phyloP scores from a whole-genome alignment of 2,329 filamentous ascomycete species.

The Tolypocladium tropicale region DNA sequence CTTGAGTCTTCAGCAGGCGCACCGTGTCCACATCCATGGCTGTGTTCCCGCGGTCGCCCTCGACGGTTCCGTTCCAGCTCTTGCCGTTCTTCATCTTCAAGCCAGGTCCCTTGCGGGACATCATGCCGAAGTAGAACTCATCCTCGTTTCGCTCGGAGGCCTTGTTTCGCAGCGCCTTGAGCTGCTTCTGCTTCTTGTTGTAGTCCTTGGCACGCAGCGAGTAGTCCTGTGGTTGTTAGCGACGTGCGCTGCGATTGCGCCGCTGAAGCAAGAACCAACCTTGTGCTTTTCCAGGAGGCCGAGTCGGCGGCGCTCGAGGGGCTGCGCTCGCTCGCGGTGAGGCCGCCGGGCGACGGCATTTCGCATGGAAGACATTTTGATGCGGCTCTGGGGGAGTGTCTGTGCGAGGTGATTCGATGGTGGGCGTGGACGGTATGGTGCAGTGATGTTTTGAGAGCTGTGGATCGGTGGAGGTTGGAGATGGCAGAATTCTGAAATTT shows the following conservation, averaged over 20 bases:
- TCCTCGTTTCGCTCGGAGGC: conserved; percentile 58
- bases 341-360: conserved; percentile 68
- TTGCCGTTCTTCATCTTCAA: conserved; percentile 37
- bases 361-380: conserved; percentile 45
- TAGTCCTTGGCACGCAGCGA: conserved; percentile 54
- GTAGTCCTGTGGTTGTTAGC: conserved; percentile 40
- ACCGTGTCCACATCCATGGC: conserved; percentile 46
- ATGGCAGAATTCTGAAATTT: conserved; percentile 27
- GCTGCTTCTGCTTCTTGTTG: conserved; percentile 52
- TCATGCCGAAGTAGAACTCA: conserved; percentile 65
- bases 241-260: not conserved
- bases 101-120: conserved; percentile 48
- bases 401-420: not conserved
- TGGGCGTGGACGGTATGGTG: not conserved
- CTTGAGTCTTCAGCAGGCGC: conserved; percentile 58
- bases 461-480: not conserved
- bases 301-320: conserved; percentile 71
- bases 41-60: conserved; percentile 47
- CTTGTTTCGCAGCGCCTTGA: conserved; percentile 50
- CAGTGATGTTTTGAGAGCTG: not conserved
- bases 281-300: conserved; percentile 96
- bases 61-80: conserved; percentile 43
- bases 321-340: conserved; percentile 85
- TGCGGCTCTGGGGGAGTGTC: too few relatives aligned
- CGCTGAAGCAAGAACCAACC: conserved; percentile 28